These are phyloP conservation scores for Coemansia reversa DNA, from an alignment of 192 early-diverging fungal genomes.

Conservation along the genomic window DNA sequence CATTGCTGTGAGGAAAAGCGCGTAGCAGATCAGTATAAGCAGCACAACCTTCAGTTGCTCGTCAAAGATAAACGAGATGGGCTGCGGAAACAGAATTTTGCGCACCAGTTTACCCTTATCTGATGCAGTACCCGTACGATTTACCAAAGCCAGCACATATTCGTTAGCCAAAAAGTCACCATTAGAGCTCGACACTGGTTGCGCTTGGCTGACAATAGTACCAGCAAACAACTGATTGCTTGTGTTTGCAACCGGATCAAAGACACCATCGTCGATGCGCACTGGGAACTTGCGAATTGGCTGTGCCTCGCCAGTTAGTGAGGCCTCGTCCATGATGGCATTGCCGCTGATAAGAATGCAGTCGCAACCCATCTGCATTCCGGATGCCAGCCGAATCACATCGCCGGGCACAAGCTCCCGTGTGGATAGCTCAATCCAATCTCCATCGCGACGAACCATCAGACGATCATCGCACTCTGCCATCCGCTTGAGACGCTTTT, in stretches of 20 bases:
- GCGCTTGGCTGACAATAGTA: slow-evolving; percentile 59
- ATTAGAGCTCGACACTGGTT: slow-evolving; percentile 13
- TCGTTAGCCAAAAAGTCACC: slow-evolving; percentile 23
- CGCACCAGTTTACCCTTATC: slow-evolving; percentile 65
- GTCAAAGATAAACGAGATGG: slow-evolving; percentile 66
- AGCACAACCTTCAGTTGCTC: slow-evolving; percentile 74
- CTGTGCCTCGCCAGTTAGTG: slow-evolving; percentile 68
- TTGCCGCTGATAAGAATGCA: slow-evolving; percentile 56
- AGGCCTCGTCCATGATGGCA: slow-evolving; percentile 66
- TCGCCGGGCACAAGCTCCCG: slow-evolving; percentile 70
- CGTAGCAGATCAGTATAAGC: slow-evolving; percentile 58
- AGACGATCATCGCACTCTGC: slow-evolving; percentile 57
- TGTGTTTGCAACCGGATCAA: slow-evolving; percentile 43
- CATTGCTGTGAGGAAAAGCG: slow-evolving; percentile 50
- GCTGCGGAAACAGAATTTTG: slow-evolving; percentile 68
- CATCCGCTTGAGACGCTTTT: slow-evolving; percentile 61
- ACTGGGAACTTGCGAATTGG: slow-evolving; percentile 69
- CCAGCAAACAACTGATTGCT: slow-evolving; percentile 60
- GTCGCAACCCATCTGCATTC: slow-evolving; percentile 57
- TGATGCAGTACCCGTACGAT: slow-evolving; percentile 61
- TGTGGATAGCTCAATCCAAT: slow-evolving; percentile 56
- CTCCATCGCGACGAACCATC: slow-evolving; percentile 57
- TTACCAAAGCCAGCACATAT: slow-evolving; percentile 55
- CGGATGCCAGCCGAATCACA: slow-evolving; percentile 58
- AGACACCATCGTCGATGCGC: slow-evolving; percentile 48